Conservation (phyloP, 2,329 filamentous ascomycete genomes). For the Pyricularia sp. region DNA sequence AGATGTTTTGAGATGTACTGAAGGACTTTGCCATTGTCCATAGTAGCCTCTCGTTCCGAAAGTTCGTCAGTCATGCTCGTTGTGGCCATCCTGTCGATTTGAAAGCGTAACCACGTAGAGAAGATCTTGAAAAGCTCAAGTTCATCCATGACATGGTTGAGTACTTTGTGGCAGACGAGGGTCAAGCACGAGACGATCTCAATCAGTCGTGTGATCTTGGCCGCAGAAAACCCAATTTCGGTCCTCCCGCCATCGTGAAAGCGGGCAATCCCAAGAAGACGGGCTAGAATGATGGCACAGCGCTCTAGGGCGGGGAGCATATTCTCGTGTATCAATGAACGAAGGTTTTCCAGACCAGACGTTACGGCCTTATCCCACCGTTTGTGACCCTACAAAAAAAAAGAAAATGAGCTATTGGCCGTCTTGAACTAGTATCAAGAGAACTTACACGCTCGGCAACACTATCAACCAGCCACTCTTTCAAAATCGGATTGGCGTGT, state of each 20-base stretch:
- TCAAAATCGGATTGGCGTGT: constrained; percentile 63
- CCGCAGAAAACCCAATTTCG: constrained; percentile 55
- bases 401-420: background rate
- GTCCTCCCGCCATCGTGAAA: constrained; percentile 58
- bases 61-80: constrained; percentile 56
- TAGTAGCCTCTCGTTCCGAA: constrained; percentile 65
- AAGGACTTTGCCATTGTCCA: constrained; percentile 65
- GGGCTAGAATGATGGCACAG: constrained; percentile 69
- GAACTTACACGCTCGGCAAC: constrained; percentile 62
- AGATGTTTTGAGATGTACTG: constrained; percentile 69
- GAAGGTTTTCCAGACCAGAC: constrained; percentile 67
- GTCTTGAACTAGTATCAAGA: background rate
- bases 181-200: constrained; percentile 69
- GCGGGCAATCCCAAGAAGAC: constrained; percentile 72
- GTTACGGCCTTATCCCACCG: constrained; percentile 86
- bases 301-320: constrained; percentile 82
- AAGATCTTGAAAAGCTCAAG: constrained; percentile 69
- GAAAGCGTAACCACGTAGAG: constrained; percentile 72
- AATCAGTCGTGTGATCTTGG: constrained; percentile 54
- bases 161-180: constrained; percentile 63
- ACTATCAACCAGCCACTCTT: constrained; percentile 83
- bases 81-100: constrained; percentile 69
- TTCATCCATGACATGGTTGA: constrained; percentile 66
- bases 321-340: constrained; percentile 74
- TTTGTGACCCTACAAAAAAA: constrained; percentile 62